Evolutionary conservation across 2,329 filamentous ascomycete genomes (phyloP).

Genomic region (Fusarium lyarnte): DNA sequence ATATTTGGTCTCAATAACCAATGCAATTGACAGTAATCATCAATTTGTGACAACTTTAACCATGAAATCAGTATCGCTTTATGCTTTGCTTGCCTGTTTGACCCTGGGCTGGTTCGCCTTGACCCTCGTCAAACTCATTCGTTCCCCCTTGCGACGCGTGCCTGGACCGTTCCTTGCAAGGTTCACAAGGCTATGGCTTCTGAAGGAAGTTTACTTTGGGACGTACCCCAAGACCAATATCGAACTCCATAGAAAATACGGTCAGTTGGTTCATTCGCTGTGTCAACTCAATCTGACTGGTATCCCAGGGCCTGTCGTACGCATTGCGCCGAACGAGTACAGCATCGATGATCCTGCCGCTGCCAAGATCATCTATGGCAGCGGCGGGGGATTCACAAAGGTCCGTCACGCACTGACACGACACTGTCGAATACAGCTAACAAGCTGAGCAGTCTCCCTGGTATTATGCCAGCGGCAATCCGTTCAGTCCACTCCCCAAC

Average conservation of each 20-base stretch:
- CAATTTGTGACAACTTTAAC: fast-evolving
- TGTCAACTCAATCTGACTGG: neutral
- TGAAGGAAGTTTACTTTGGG: neutral
- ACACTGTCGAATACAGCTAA: fast-evolving
- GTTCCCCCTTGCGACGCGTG: neutral
- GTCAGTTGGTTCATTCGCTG: fast-evolving
- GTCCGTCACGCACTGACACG: neutral
- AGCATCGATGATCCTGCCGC: neutral
- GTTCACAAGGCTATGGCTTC: neutral
- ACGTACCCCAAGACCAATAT: neutral
- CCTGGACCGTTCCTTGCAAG: neutral
- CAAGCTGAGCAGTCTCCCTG: neutral
- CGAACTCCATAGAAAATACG: neutral
- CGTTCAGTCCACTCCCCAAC: neutral
- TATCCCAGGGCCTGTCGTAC: neutral
- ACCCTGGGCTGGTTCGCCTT: neutral
- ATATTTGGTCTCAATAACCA: fast-evolving
- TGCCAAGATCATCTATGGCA: neutral
- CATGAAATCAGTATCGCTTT: neutral
- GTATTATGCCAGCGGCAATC: neutral
- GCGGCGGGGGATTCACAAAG: neutral
- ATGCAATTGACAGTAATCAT: neutral
- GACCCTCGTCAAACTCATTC: neutral
- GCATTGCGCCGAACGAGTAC: neutral
- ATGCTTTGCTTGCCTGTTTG: neutral